Conservation (phyloP, 2,329 filamentous ascomycete species). For the Cladosporium sp. region DNA sequence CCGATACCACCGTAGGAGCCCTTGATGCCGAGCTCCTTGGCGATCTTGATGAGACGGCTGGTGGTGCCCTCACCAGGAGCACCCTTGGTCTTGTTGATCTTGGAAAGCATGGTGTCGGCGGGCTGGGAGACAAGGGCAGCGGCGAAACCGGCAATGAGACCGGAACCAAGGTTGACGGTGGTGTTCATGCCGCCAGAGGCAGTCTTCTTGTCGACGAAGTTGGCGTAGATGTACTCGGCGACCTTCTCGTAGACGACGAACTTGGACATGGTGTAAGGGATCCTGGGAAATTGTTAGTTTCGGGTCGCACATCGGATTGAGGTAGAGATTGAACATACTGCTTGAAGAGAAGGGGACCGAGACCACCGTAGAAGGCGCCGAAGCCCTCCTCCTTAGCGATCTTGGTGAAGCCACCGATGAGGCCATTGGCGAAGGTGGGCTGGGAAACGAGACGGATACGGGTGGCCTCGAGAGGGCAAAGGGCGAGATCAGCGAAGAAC, state of each 20-base stretch:
- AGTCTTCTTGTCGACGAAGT: constrained; percentile 66
- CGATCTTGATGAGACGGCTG: constrained; percentile 82
- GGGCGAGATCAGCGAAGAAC: constrained; percentile 73
- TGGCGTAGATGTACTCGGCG: constrained; percentile 67
- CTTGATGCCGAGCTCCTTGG: constrained; percentile 73
- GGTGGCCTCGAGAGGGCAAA: constrained; percentile 87
- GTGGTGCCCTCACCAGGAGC: constrained; percentile 80
- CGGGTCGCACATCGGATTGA: not conserved
- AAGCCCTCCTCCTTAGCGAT: constrained; percentile 80
- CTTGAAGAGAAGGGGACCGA: constrained; percentile 84
- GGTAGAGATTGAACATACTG: constrained; percentile 49
- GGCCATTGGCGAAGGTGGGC: constrained; percentile 78
- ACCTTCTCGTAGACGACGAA: constrained; percentile 94
- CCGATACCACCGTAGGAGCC: constrained; percentile 80
- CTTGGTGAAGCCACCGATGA: constrained; percentile 77
- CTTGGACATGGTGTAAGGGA: constrained; percentile 93
- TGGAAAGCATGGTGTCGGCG: constrained; percentile 89
- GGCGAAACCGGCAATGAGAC: constrained; percentile 83
- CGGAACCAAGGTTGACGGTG: constrained; percentile 78
- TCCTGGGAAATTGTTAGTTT: constrained; percentile 50
- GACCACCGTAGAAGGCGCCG: constrained; percentile 86
- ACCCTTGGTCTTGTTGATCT: constrained; percentile 95
- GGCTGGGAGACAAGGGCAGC: constrained; percentile 85
- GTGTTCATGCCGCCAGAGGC: constrained; percentile 71
- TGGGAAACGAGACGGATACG: constrained; percentile 90